Conservation (phyloP, 768 basidiomycete species). For the Suillus placidus region DNA sequence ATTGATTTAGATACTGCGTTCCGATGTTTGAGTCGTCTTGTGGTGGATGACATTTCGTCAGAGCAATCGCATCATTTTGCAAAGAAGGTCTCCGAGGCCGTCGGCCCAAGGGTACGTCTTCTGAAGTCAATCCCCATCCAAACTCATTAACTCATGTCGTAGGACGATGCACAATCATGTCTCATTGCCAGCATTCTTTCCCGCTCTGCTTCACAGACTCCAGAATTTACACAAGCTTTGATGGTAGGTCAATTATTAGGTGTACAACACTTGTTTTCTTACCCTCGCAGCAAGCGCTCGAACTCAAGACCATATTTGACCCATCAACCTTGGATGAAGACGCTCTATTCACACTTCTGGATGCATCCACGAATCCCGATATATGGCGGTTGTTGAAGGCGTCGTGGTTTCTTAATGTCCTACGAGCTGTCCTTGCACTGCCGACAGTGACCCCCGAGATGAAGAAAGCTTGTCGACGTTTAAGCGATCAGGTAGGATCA, state of each 20-base stretch:
- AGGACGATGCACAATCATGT: slow-evolving; percentile 61
- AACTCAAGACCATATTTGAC: slow-evolving; percentile 58
- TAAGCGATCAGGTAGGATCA: slow-evolving; percentile 53
- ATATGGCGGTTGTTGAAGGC: slow-evolving; percentile 56
- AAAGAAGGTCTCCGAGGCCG: slow-evolving; percentile 52
- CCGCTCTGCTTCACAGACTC: slow-evolving; percentile 67
- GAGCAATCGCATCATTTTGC: slow-evolving; percentile 60
- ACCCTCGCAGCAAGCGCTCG: slow-evolving; percentile 54
- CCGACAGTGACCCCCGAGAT: slow-evolving; percentile 42
- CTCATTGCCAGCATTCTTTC: slow-evolving; percentile 63
- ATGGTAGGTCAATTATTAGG: slow-evolving; percentile 43
- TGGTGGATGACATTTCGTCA: slow-evolving; percentile 55
- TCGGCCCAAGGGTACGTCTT: slow-evolving; percentile 55
- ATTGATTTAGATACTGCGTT: slow-evolving; percentile 63
- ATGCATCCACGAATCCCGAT: slow-evolving; percentile 67
- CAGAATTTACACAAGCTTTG: slow-evolving; percentile 43
- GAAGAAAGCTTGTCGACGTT: slow-evolving; percentile 48
- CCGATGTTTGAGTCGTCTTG: slow-evolving; percentile 55
- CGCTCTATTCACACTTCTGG: slow-evolving; percentile 57
- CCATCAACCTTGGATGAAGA: slow-evolving; percentile 52
- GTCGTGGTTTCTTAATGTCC: slow-evolving; percentile 40
- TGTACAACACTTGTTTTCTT: slow-evolving; percentile 15
- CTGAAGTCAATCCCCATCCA: slow-evolving; percentile 1
- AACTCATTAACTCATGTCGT: slow-evolving; percentile 13
- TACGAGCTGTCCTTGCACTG: slow-evolving; percentile 33